Conservation (phyloP, 2,329 filamentous ascomycete genomes). For the Stachybotrys elegans region DNA sequence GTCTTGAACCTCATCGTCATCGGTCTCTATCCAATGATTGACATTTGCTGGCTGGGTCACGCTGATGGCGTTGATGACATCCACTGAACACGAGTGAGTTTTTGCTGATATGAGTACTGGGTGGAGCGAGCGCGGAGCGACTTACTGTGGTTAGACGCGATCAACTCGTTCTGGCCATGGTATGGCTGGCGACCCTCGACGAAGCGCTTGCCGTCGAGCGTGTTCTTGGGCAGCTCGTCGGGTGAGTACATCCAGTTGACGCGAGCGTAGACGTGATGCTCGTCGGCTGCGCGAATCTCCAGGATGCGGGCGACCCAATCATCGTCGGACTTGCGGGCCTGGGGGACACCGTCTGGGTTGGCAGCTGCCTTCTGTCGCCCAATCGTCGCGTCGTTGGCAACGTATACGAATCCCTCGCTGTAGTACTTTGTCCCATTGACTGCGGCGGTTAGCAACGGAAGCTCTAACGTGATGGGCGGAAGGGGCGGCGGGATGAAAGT, state of each 20-base stretch:
- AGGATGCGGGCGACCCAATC: slow-evolving; percentile 74
- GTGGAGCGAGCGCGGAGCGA: too few species aligned
- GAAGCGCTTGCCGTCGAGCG: slow-evolving; percentile 43
- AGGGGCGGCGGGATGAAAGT: slow-evolving; percentile 10
- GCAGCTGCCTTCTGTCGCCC: slow-evolving; percentile 44
- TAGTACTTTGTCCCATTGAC: slow-evolving; percentile 55
- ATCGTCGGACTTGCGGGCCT: slow-evolving; percentile 32
- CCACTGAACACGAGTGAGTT: slow-evolving; percentile 54
- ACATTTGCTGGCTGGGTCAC: slow-evolving; percentile 59
- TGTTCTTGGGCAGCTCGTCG: slow-evolving; percentile 59
- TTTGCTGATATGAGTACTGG: too few species aligned
- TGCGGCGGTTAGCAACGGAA: slow-evolving; percentile 20
- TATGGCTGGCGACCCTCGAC: slow-evolving; percentile 57
- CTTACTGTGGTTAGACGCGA: slow-evolving; percentile 68
- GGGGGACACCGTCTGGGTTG: slow-evolving; percentile 21
- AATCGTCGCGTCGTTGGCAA: slow-evolving; percentile 53
- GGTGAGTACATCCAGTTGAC: slow-evolving; percentile 76
- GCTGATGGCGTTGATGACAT: slow-evolving; percentile 68
- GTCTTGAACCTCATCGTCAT: slow-evolving; percentile 58
- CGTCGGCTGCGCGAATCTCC: slow-evolving; percentile 67
- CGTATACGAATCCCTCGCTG: slow-evolving; percentile 54
- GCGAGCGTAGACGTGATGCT: slow-evolving; percentile 70
- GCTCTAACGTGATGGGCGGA: too few species aligned
- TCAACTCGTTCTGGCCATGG: slow-evolving; percentile 62
- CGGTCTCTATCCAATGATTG: slow-evolving; percentile 63